Base-by-base conservation (phyloP, 2,329 filamentous ascomycete genomes). In the Alternaria longipes region DNA sequence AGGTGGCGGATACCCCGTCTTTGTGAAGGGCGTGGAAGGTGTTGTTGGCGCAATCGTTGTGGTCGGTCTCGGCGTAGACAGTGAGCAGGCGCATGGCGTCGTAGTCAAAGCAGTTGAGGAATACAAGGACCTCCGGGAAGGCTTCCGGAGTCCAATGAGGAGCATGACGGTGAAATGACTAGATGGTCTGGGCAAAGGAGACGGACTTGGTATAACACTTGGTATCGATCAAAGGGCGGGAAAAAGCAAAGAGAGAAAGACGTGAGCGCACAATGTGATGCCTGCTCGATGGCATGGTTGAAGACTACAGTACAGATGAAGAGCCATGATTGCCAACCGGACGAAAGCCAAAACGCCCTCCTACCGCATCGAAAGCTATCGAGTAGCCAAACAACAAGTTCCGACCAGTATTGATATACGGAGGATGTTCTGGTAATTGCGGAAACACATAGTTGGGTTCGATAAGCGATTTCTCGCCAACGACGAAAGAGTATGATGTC, bases 71-170 rank as follows among this genome's bases (percentile, higher is more conserved):
- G 63, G 56, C 0, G 77, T 94, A 76, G 90, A 89, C 81, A 90
- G 93, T 78, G 84, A 91, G 69, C 86, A 93, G 80, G 91, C 94
- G 77, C 92, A 95, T 78, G 87, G 87, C 8, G 86, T 93, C 38
- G 88, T 94, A 71, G 85, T 91, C 0, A 90, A 93, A 74, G 87
- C 87, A 1, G 82, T 93, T 42, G 83, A 83, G 68, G 85, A 87
- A 63, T 84, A 85, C 67, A 83, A 67, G 74, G 73, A 74, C 59
- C 59, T 78, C 57, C 64, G 75, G 34, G 76, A 78, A 26, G 75
- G 74, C 11, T 75, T 70, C 30, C 70, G 67, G 56, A 77, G 74
- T 51, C 76, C 76, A 4, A 74, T 75, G 74, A 63, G 76, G 34
- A 71, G 66, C 24, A 66, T 69, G 65, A 75, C 74, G 14, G 61